Evolutionary conservation across 257 asterid genomes (phyloP).

Genomic region (Solanum commersonii): DNA sequence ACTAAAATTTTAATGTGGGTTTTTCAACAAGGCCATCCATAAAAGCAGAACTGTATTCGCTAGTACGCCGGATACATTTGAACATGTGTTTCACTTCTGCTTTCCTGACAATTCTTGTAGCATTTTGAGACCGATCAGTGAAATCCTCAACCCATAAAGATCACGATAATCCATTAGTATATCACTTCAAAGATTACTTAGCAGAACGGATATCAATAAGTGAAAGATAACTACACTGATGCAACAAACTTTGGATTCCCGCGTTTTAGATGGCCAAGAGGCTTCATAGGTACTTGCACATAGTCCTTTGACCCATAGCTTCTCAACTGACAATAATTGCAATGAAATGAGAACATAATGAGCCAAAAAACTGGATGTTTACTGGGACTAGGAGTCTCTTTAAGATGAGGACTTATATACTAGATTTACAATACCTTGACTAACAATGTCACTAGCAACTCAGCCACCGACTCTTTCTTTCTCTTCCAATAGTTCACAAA

Average conservation of each 20-base stretch:
- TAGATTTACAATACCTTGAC: too few species aligned
- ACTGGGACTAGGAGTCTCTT: too few species aligned
- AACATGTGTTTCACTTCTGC: conserved; percentile 54
- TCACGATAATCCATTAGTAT: background rate
- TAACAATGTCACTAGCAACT: too few species aligned
- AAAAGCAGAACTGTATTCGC: conserved; percentile 29
- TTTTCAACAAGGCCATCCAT: conserved; percentile 46
- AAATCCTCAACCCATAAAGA: conserved; percentile 75
- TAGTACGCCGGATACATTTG: conserved; percentile 44
- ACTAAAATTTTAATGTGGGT: conserved; percentile 25
- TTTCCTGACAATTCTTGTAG: conserved; percentile 72
- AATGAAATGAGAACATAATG: background rate
- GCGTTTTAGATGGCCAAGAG: conserved; percentile 73
- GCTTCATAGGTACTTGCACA: conserved; percentile 65
- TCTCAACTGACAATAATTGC: conserved; percentile 78
- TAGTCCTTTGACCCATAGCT: conserved; percentile 76
- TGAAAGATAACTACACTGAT: conserved; percentile 44
- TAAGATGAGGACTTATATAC: too few species aligned
- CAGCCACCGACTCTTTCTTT: too few species aligned
- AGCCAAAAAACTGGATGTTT: too few species aligned
- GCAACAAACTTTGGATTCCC: conserved; percentile 67
- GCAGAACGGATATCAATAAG: background rate
- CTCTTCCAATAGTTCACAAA: too few species aligned
- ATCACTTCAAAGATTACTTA: background rate
- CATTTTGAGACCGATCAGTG: conserved; percentile 69